Evolutionary conservation across 2,329 filamentous ascomycete species (phyloP).

Genomic region (Mariannaea elegans): DNA sequence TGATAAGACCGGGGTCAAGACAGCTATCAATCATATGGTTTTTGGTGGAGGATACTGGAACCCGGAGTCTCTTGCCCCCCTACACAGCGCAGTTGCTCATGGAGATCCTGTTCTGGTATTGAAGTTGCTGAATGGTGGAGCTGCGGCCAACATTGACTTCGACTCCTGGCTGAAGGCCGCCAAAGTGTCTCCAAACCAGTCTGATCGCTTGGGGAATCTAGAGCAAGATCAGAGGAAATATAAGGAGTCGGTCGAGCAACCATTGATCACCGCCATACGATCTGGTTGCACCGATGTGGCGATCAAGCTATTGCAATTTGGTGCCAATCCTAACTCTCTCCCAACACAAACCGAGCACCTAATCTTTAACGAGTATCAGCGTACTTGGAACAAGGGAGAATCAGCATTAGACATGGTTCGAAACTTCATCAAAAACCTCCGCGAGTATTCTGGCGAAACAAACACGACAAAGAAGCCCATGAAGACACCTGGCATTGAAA

Average conservation of each 20-base stretch:
- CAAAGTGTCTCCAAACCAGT: conserved; percentile 53
- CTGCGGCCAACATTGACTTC: conserved; percentile 67
- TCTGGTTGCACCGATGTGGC: conserved; percentile 55
- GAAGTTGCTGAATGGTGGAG: conserved; percentile 71
- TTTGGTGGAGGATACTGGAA: conserved; percentile 49
- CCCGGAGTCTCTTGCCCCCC: conserved; percentile 53
- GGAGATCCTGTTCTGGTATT: conserved; percentile 62
- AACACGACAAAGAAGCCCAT: conserved; percentile 32
- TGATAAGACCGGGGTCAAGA: conserved; percentile 68
- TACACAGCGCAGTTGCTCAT: conserved; percentile 67
- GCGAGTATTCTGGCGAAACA: conserved; percentile 49
- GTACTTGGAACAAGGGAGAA: conserved; percentile 50
- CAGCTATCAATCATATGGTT: conserved; percentile 72
- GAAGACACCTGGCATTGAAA: conserved; percentile 51
- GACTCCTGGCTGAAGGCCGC: conserved; percentile 70
- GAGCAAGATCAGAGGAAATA: conserved; percentile 62
- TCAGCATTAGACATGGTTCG: conserved; percentile 70
- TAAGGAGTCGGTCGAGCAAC: conserved; percentile 63
- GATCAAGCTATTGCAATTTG: conserved; percentile 66
- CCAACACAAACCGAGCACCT: conserved; percentile 50
- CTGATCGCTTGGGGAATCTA: conserved; percentile 44
- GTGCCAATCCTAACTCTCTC: conserved; percentile 72
- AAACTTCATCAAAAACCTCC: conserved; percentile 59
- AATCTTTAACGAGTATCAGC: conserved; percentile 44
- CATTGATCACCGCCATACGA: conserved; percentile 69